Base-by-base conservation (phyloP, 1,284 basidiomycete genomes). In the Mycena citricolor region DNA sequence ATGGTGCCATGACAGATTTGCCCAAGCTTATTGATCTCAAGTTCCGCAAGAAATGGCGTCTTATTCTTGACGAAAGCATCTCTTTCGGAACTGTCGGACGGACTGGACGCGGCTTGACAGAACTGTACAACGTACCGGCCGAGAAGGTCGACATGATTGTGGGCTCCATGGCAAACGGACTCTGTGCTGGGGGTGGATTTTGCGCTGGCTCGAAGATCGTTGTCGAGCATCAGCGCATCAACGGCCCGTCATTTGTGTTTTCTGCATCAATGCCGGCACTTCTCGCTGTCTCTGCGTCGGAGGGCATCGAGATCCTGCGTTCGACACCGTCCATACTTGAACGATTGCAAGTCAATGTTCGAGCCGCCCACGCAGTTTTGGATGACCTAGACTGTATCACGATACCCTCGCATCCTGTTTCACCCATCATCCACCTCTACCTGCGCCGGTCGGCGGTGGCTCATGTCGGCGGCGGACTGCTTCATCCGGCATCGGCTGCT, bases 211-310 rank as follows among this genome's bases (percentile, higher is more conserved):
- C 90, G 3, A 66, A 71, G 14, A 78, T 85, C 35, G 90, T 97
- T 30, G 83, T 92, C 21, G 81, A 89, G 51, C 97, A 99, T 63
- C 94, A 97, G 81, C 94, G 94, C 35, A 98, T 98, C 78, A 99
- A 99, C 64, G 94, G 92, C 17, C 85, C 92, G 4, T 86, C 93
- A 0, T 95, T 93, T 58, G 93, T 99, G 47, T 99, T 94, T 72
- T 97, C 95, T 1, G 97, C 97, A 8, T 86, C 95, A 2, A 83
- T 97, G 67, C 97, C 97, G 0, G 83, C 93, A 1, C 76, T 97
- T 41, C 81, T 98, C 37, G 86, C 92, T 12, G 92, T 92, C 49
- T 84, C 88, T 49, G 89, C 85, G 1, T 92, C 89, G 1, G 85
- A 91, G 57, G 90, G 84, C 8, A 89, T 98, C 60, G 78, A 79